phyloP scores from a whole-genome alignment of 441 rosid genomes.

The Arabidopsis lyrata region DNA sequence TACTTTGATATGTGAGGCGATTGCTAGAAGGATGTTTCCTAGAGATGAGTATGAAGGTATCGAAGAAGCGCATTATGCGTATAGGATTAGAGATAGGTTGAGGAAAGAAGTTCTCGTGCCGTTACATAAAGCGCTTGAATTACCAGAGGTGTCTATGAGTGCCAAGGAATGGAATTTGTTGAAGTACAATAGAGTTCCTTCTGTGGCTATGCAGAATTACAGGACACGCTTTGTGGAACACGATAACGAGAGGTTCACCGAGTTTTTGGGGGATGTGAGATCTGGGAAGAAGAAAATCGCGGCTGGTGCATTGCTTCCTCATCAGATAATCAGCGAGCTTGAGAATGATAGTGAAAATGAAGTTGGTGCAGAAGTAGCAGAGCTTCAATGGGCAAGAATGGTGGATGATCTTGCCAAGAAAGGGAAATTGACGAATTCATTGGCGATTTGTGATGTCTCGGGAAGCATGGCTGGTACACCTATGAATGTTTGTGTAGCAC shows the following conservation, averaged over 20 bases:
- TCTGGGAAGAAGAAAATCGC: slow-evolving; percentile 60
- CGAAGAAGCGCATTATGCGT: slow-evolving; percentile 55
- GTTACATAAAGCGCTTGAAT: slow-evolving; percentile 44
- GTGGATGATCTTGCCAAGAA: slow-evolving; percentile 54
- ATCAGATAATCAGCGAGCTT: slow-evolving; percentile 59
- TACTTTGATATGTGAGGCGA: slow-evolving; percentile 56
- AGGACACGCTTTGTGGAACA: slow-evolving; percentile 56
- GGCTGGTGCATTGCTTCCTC: slow-evolving; percentile 76
- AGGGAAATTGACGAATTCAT: slow-evolving; percentile 54
- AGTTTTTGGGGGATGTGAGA: slow-evolving; percentile 56
- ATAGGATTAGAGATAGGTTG: slow-evolving; percentile 53
- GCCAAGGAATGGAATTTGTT: slow-evolving; percentile 49
- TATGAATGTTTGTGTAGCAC: slow-evolving; percentile 57
- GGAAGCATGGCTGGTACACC: slow-evolving; percentile 52
- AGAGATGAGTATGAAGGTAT: slow-evolving; percentile 50
- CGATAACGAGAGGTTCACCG: slow-evolving; percentile 57
- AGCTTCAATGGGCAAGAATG: slow-evolving; percentile 76
- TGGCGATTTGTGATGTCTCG: slow-evolving; percentile 55
- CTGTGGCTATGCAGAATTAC: slow-evolving; percentile 60
- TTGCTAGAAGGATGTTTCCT: slow-evolving; percentile 51
- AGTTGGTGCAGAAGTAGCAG: slow-evolving; percentile 56
- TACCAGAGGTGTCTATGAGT: slow-evolving; percentile 58
- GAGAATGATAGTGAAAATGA: slow-evolving; percentile 36
- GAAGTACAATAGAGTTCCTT: slow-evolving; percentile 52
- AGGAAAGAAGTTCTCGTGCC: slow-evolving; percentile 62